Conservation (phyloP, 2,329 filamentous ascomycete genomes). For the Grosmannia serpens region DNA sequence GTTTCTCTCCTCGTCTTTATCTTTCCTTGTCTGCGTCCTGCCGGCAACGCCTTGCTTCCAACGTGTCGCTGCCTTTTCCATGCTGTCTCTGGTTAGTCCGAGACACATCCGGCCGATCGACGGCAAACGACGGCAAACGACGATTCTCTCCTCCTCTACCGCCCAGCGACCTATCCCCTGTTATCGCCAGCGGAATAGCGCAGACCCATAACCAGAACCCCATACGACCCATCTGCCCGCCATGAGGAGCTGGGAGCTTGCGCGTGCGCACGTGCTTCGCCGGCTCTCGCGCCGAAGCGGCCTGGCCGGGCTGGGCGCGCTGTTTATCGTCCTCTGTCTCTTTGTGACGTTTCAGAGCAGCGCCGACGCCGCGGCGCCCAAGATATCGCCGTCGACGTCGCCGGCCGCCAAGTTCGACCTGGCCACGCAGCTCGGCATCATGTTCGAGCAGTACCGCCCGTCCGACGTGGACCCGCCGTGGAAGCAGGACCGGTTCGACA, state of each 20-base stretch:
- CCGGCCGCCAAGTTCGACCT: background rate
- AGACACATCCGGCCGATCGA: too few species aligned
- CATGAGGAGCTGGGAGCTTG: background rate
- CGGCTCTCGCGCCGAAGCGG: background rate
- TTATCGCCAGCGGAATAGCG: too few species aligned
- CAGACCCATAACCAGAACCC: too few species aligned
- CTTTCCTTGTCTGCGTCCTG: too few species aligned
- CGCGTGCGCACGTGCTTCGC: background rate
- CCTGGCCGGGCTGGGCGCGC: background rate
- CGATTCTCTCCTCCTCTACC: too few species aligned
- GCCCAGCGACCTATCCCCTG: too few species aligned
- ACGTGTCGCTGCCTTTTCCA: too few species aligned
- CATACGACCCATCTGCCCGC: too few species aligned
- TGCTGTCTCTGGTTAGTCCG: too few species aligned
- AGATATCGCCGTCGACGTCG: too few species aligned
- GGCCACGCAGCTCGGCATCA: background rate
- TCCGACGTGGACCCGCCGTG: slow-evolving; percentile 1
- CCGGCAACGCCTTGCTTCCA: too few species aligned
- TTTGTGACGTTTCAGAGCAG: background rate
- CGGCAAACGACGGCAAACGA: too few species aligned
- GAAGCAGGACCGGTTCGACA: slow-evolving; percentile 2
- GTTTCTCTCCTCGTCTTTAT: background rate
- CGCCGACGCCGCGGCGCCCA: background rate
- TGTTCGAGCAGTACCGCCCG: background rate
- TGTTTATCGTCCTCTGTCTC: background rate